These are phyloP conservation scores for Dactylellina parvicollis DNA, from an alignment of 2,329 filamentous ascomycete species.

Conservation along the genomic window DNA sequence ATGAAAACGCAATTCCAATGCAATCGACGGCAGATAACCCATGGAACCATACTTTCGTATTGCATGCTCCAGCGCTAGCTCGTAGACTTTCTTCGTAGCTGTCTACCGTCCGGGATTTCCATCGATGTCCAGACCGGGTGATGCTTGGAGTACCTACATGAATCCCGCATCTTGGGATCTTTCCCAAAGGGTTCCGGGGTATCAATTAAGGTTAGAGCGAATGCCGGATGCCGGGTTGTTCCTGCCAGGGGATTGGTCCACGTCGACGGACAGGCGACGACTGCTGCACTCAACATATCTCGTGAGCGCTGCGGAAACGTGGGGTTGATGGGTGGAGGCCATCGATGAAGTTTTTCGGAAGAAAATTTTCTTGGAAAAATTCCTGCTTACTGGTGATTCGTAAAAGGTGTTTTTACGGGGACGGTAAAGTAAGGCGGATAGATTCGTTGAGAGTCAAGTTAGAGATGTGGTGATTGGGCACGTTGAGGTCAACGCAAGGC, in stretches of 20 bases:
- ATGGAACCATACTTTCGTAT: too few relatives aligned
- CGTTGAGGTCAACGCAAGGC: background rate
- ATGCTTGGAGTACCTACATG: constrained; percentile 26
- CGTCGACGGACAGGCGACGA: constrained; percentile 37
- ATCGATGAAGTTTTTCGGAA: constrained; percentile 24
- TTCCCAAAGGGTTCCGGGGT: constrained; percentile 42
- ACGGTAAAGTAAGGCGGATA: too few relatives aligned
- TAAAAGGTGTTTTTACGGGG: too few relatives aligned
- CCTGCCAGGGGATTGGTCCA: constrained; percentile 51
- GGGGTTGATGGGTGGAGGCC: constrained; percentile 25
- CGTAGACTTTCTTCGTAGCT: too few relatives aligned
- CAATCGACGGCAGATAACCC: background rate
- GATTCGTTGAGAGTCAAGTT: too few relatives aligned
- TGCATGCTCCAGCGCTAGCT: too few relatives aligned
- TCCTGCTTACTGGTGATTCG: too few relatives aligned
- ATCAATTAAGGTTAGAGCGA: constrained; percentile 51
- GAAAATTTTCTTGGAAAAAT: background rate
- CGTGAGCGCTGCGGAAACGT: background rate
- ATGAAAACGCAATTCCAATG: background rate
- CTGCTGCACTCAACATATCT: constrained; percentile 11
- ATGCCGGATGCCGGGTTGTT: constrained; percentile 35
- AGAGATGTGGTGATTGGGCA: background rate
- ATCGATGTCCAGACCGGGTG: background rate
- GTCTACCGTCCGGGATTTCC: background rate
- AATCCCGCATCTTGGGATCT: constrained; percentile 14